Percentiles rank a stretch among this genome's conserved stretches.
phyloP scores from a whole-genome alignment of 305 asterid genomes.

The Fraxinus greggii region DNA sequence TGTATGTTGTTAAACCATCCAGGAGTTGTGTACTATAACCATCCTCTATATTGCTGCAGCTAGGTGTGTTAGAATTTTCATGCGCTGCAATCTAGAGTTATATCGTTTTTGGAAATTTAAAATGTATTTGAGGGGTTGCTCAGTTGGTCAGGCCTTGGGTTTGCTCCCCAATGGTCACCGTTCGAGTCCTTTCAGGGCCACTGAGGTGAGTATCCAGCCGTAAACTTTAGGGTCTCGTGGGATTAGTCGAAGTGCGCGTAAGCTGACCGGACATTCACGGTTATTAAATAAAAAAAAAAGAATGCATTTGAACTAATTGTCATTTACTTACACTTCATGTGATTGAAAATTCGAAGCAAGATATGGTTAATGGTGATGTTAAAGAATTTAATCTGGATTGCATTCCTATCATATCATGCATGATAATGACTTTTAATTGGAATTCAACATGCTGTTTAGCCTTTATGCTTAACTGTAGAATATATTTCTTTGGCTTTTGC shows the following conservation, averaged over 20 bases:
- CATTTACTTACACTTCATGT: neutral
- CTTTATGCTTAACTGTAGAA: conserved; percentile 18
- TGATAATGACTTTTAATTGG: neutral
- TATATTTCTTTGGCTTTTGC: conserved; percentile 32
- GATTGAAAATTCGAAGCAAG: neutral
- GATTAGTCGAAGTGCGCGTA: no score
- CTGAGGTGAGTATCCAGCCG: no score
- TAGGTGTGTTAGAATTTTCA: neutral
- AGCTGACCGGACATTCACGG: no score
- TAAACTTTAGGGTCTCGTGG: no score
- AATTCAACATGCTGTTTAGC: conserved; percentile 12
- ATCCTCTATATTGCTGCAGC: neutral
- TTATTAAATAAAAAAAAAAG: no score
- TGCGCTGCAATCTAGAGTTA: neutral
- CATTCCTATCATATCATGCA: neutral
- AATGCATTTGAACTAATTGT: neutral
- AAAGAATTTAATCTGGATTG: neutral
- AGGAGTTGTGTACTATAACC: conserved; percentile 5
- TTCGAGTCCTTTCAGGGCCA: no score
- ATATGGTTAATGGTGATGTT: neutral
- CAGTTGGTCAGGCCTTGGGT: no score
- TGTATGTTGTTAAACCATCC: neutral
- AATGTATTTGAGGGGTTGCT: no score
- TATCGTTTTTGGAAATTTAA: neutral
- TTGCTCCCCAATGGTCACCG: no score